Evolutionary conservation across 2,329 filamentous ascomycete genomes (phyloP).

Genomic region (Penicillium sp.): DNA sequence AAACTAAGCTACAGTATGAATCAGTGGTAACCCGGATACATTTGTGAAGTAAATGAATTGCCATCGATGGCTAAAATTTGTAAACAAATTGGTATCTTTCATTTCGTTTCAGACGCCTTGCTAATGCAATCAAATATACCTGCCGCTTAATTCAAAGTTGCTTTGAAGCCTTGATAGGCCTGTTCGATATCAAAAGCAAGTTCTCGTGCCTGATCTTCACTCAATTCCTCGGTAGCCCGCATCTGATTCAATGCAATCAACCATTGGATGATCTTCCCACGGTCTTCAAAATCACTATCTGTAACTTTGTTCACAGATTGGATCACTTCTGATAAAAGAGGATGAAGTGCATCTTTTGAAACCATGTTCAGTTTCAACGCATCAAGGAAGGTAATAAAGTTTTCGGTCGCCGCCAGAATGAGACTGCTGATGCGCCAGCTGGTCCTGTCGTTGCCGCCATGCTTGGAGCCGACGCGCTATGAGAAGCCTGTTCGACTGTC

Average conservation of each 20-base stretch:
- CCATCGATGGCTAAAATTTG: neutral
- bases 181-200: conserved; percentile 91
- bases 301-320: conserved; percentile 97
- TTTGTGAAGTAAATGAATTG: neutral
- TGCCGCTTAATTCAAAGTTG: conserved; percentile 61
- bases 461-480: conserved; percentile 50
- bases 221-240: conserved; percentile 89
- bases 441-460: conserved; percentile 29
- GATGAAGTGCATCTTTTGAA: conserved; percentile 95
- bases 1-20: too few relatives aligned
- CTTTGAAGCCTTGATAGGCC: conserved; percentile 92
- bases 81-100: conserved; percentile 8
- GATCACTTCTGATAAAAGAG: conserved; percentile 90
- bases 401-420: conserved; percentile 89
- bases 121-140: conserved; percentile 2
- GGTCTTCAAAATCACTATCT: conserved; percentile 89
- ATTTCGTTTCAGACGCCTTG: conserved; percentile 19
- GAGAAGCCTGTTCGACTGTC: conserved; percentile 66
- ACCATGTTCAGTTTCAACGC: conserved; percentile 88
- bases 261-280: conserved; percentile 98
- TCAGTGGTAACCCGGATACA: neutral
- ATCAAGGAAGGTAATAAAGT: conserved; percentile 97
- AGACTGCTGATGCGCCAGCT: conserved; percentile 58
- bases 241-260: conserved; percentile 96
- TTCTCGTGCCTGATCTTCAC: conserved; percentile 83